Evolutionary conservation across 768 basidiomycete species (phyloP).

Genomic region (Hericium coralloides): DNA sequence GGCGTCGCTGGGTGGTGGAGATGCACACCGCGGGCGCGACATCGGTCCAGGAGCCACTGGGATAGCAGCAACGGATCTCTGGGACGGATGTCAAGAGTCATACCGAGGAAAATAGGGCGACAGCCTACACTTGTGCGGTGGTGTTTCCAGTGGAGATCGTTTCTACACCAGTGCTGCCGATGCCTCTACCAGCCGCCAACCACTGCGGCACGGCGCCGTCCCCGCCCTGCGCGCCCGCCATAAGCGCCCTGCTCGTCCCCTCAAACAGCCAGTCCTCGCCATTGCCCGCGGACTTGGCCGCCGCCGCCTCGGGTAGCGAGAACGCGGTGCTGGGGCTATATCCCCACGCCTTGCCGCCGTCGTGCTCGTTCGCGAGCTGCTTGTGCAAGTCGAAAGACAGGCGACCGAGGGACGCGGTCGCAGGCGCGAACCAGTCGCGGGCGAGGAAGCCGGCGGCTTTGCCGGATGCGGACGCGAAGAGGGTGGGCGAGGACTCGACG

Average conservation of each 20-base stretch:
- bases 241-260: constrained; percentile 16
- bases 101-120: background rate
- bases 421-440: constrained; percentile 20
- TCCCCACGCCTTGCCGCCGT: constrained; percentile 31
- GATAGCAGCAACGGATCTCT: constrained; percentile 23
- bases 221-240: constrained; percentile 4
- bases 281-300: background rate
- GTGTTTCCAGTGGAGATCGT: constrained; percentile 18
- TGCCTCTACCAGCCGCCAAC: background rate
- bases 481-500: constrained; percentile 29
- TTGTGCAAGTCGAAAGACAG: constrained; percentile 23
- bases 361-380: constrained; percentile 27
- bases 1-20: constrained; percentile 15
- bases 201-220: background rate
- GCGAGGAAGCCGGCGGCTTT: constrained; percentile 34
- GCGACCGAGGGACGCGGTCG: constrained; percentile 9
- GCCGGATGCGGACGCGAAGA: constrained; percentile 29
- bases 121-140: constrained; percentile 24
- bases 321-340: constrained; percentile 25
- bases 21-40: constrained; percentile 19
- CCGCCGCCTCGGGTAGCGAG: constrained; percentile 14
- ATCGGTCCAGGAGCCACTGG: constrained; percentile 23
- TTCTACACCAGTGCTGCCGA: background rate
- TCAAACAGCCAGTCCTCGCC: constrained; percentile 22
- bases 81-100: background rate